phyloP scores from a whole-genome alignment of 352 stramenopile genomes.

The Aphanomyces stellatus region DNA sequence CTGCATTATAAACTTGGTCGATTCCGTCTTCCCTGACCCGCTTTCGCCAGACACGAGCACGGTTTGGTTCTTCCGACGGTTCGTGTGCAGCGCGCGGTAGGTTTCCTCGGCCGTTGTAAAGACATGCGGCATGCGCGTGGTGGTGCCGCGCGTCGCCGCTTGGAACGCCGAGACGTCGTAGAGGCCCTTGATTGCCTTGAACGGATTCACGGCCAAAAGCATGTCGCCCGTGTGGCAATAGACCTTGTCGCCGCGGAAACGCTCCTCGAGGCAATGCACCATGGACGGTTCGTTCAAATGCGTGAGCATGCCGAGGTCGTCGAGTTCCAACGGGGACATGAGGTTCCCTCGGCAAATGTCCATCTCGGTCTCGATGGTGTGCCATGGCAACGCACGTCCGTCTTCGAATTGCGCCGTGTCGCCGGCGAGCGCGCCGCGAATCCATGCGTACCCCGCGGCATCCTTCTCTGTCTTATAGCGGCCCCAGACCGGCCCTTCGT shows the following conservation, averaged over 20 bases:
- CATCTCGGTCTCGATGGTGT: slow-evolving; percentile 4
- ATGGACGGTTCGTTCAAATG: slow-evolving; percentile 76
- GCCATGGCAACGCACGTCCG: not conserved
- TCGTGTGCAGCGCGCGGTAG: slow-evolving; percentile 15
- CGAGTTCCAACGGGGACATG: slow-evolving; percentile 28
- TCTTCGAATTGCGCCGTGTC: slow-evolving; percentile 10
- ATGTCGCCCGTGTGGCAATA: slow-evolving; percentile 23
- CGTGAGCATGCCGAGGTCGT: slow-evolving; percentile 62
- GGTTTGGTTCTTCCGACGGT: slow-evolving; percentile 23
- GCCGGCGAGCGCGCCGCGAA: not conserved
- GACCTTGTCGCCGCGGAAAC: slow-evolving; percentile 48
- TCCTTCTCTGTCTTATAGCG: not conserved
- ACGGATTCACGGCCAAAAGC: slow-evolving; percentile 24
- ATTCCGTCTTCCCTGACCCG: slow-evolving; percentile 26
- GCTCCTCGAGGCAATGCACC: slow-evolving; percentile 67
- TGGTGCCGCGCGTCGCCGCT: not conserved
- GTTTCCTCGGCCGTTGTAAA: slow-evolving; percentile 25
- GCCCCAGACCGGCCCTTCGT: slow-evolving; percentile 1
- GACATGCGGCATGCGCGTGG: slow-evolving; percentile 19
- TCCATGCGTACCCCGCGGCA: not conserved
- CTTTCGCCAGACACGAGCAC: slow-evolving; percentile 29
- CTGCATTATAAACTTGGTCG: slow-evolving; percentile 29
- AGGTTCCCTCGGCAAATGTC: slow-evolving; percentile 15
- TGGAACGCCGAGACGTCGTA: slow-evolving; percentile 20
- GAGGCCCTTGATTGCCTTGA: slow-evolving; percentile 18